Evolutionary conservation across 768 basidiomycete species (phyloP).

Genomic region (Amanita brunnescens): DNA sequence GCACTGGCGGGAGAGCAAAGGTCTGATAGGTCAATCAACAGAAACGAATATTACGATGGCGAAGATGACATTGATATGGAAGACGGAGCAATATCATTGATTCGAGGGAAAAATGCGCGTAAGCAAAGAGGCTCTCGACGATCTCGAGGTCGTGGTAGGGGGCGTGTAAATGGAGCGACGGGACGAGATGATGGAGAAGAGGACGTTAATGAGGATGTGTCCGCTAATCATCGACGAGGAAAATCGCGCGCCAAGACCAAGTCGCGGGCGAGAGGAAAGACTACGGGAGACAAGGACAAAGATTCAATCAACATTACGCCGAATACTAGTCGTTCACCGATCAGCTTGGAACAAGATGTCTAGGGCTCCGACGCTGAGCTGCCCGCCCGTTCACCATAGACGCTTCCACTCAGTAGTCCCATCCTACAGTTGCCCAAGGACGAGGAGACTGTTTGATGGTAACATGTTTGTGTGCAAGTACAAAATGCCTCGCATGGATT

Average conservation of each 20-base stretch:
- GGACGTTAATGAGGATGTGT: conserved; percentile 5
- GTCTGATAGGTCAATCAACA: conserved; percentile 39
- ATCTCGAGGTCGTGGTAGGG: conserved; percentile 20
- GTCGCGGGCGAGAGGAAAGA: not conserved
- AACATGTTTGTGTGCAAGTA: not conserved
- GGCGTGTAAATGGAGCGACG: conserved; percentile 8
- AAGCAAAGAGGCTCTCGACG: conserved; percentile 17
- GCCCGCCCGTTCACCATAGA: not conserved
- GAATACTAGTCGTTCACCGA: not conserved
- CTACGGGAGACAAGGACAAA: conserved; percentile 3
- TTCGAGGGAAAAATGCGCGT: conserved; percentile 15
- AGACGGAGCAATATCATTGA: conserved; percentile 15
- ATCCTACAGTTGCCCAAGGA: too few relatives aligned
- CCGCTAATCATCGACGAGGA: not conserved
- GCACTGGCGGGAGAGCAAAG: conserved; percentile 49
- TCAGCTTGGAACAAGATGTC: conserved; percentile 3
- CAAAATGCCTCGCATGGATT: too few relatives aligned
- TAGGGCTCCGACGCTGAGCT: not conserved
- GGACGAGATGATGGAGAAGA: conserved; percentile 15
- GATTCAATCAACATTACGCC: not conserved
- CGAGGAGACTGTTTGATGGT: too few relatives aligned
- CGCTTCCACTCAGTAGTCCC: too few relatives aligned
- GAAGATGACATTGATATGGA: conserved; percentile 60
- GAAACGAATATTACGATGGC: conserved; percentile 69
- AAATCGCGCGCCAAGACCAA: conserved; percentile 2